Conservation (phyloP, 2,329 filamentous ascomycete species). For the Aquanectria penicillioides region DNA sequence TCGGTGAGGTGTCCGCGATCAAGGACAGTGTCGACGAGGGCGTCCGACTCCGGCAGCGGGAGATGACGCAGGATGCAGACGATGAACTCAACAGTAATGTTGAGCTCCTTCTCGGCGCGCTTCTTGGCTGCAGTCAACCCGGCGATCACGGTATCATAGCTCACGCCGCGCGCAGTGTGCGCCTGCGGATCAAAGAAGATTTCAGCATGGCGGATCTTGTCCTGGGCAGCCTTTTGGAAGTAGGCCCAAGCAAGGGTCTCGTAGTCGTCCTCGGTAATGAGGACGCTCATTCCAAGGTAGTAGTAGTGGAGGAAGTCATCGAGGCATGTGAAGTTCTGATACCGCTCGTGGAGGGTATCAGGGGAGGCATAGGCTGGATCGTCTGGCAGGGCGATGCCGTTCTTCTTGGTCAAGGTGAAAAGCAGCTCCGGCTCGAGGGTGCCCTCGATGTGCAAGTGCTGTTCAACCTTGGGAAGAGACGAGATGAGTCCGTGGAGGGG, state of each 20-base stretch:
- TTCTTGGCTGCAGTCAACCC: constrained; percentile 71
- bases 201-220: constrained; percentile 78
- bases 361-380: constrained; percentile 72
- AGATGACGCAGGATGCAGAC: constrained; percentile 79
- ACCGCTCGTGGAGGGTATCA: constrained; percentile 68
- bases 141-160: constrained; percentile 69
- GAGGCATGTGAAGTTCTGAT: constrained; percentile 73
- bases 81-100: constrained; percentile 72
- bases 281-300: constrained; percentile 78
- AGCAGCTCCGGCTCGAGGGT: constrained; percentile 76
- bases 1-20: constrained; percentile 56
- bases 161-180: constrained; percentile 71
- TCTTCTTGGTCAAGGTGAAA: constrained; percentile 74
- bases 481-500: constrained; percentile 65
- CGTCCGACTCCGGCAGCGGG: constrained; percentile 66
- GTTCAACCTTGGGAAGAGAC: constrained; percentile 81
- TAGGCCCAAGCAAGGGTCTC: constrained; percentile 78
- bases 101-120: constrained; percentile 69
- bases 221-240: constrained; percentile 69
- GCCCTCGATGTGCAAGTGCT: constrained; percentile 84
- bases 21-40: constrained; percentile 43
- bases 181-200: constrained; percentile 86
- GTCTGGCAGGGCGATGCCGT: constrained; percentile 70
- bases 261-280: constrained; percentile 74
- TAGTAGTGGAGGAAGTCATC: constrained; percentile 84